Conservation (phyloP, 192 early-diverging fungal genomes). For the Dimargaris verticillata region DNA sequence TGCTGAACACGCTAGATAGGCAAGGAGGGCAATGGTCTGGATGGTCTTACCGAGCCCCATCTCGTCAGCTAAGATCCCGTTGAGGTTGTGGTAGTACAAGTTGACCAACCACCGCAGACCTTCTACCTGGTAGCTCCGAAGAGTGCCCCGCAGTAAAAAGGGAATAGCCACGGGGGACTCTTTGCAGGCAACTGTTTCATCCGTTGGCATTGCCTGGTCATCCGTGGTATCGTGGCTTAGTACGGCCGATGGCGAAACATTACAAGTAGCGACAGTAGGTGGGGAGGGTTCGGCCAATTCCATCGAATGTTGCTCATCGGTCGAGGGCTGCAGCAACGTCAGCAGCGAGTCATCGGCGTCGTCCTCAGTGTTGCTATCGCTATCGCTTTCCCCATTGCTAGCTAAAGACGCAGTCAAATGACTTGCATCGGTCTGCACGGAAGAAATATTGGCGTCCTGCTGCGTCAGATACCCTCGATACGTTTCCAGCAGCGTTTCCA, state of each 20-base stretch:
- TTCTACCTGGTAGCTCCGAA: conserved; percentile 79
- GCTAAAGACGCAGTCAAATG: conserved; percentile 4
- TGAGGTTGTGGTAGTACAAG: conserved; percentile 69
- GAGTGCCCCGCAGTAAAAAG: conserved; percentile 39
- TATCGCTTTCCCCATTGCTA: conserved; percentile 11
- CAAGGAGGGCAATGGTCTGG: conserved; percentile 49
- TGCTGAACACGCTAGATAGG: conserved; percentile 44
- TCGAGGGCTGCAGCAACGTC: neutral
- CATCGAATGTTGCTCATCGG: no score
- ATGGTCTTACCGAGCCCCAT: conserved; percentile 53
- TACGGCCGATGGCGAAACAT: neutral
- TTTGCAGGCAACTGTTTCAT: neutral
- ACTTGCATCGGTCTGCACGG: conserved; percentile 7
- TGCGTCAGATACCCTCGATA: conserved; percentile 26
- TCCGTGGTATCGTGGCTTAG: conserved; percentile 8
- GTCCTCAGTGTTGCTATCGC: neutral
- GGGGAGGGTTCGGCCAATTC: neutral
- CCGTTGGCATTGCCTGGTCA: neutral
- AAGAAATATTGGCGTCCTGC: conserved; percentile 14
- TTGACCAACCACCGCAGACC: conserved; percentile 83
- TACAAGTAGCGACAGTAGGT: neutral
- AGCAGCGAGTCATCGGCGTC: conserved; percentile 10
- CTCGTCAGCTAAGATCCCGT: conserved; percentile 52
- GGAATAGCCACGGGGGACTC: conserved; percentile 22
- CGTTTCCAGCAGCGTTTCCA: conserved; percentile 35